Evolutionary conservation across 179 eudicot species (phyloP), one percentile per base, ranked within the genome.

Genomic region (Carnegiea gigantea): DNA sequence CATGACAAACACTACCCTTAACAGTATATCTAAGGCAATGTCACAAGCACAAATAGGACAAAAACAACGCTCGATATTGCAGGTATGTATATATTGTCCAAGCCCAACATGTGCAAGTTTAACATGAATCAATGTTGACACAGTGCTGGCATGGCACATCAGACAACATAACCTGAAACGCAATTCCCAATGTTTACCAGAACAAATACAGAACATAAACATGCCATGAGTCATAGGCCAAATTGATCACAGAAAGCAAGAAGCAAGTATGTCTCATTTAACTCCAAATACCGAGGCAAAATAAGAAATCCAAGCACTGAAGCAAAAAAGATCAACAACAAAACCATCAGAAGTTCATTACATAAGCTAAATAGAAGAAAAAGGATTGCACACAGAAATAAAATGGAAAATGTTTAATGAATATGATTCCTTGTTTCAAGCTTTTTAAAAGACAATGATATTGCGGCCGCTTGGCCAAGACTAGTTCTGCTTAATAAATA

Each of bases 151-250:
- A 13, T 17, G 0, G 13, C 36, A 28, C 36, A 28, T 67, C 33
- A 67, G 71, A 67, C 71, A 24, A 26, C 10, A 15, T 5, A 18
- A 57, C 21, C 62, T 15, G 21, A 57, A 57, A 57, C 3, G 62
- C n/a, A 57, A 57, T 48, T 10, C 53, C 7, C 62, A 57, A 57
- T 57, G 62, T 20, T 18, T 4, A 70, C 40, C 62, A 70, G 12
- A 51, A 51, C 57, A 1, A 53, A 20, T 48, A 70, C 14, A 54
- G 18, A 24, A 77, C 10, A 44, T 24, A 51, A 24, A 51, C 26
- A 68, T 67, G 72, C 51, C 48, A 28, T 40, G 57, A 49, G 80
- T 67, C 44, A 18, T 79, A 17, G 70, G 77, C 20, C n/a, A 13
- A 79, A 12, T 13, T 51, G 11, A 51, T 48, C 10, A 70, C 13